Evolutionary conservation across 2,329 filamentous ascomycete species (phyloP), one percentile per base, ranked within the genome.

Genomic region (Daldinia sp.): DNA sequence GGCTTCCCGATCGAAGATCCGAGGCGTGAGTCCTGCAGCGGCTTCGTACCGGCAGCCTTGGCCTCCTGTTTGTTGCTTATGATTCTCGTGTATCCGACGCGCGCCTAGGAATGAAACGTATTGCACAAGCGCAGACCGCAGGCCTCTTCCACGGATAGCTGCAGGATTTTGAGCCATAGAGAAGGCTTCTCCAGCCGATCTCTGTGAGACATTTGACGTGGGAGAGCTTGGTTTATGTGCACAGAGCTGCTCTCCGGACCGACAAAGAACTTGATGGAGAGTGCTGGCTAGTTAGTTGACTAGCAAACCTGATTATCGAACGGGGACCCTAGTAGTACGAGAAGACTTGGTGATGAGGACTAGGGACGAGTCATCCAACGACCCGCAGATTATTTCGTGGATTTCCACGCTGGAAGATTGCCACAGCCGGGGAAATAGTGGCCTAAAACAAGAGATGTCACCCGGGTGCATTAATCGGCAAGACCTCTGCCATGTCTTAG

Each of bases 401-500:
- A 53, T 26, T 42, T 39, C 39, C 50, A 60, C 4, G 59, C 33
- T 26, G 53, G 35, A 12, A 51, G 39, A 6, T 65, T 56, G 33
- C 58, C 35, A 41, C 59, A 48, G 46, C 30, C 41, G 59, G 53
- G 26, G 44, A 53, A 64, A 48, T 61, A 33, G 44, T 55, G 26
- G 42, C 35, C 65, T 44, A 50, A 63, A 60, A 57, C 39, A 42
- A 66, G 56, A 53, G 56, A 69, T 61, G 70, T 56, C 50, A 60
- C 73, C 72, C 72, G 70, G 46, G 73, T 65, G 65, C 54, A 72
- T 72, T 69, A 60, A 61, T 73, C 70, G 68, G 69, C 64, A 70
- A 39, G 50, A 63, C 48, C 63, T 51, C 56, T 70, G 70, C 69
- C 68, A 72, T 76, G 73, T 76, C 73, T 76, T 69, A 64, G 61